Evolutionary conservation across 768 basidiomycete species (phyloP), one percentile per base, ranked within the genome.

Genomic region (Artomyces pyxidatus): DNA sequence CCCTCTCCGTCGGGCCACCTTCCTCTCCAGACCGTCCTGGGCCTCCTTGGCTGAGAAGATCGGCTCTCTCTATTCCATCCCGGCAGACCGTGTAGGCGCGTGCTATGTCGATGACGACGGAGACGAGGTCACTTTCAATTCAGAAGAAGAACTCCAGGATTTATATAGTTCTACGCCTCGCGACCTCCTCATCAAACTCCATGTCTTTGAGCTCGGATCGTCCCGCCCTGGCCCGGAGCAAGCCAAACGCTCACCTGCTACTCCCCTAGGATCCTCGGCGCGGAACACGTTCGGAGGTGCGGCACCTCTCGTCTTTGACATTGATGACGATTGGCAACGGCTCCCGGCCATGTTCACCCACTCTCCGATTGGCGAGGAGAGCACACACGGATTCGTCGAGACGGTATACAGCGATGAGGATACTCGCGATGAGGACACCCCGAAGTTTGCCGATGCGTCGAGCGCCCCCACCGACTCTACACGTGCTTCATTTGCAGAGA

Each of bases 141-240:
- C 87, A 3, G 72, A 87, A 47, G 81, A 81, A 28, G 88, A 91
- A 63, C 75, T 90, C n/a, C 73, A 75, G 47, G 86, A 89, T 50
- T 86, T 75, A 61, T 88, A 84, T 60, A 58, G 61, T 25, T 67
- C 50, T 48, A 64, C 54, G 53, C 30, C 51, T 17, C 51, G 19
- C 49, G 29, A 58, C 38, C 61, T 68, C 19, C 50, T 65, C 22
- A 67, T 83, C 65, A 85, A 78, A 64, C 77, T 91, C 56, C 65
- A 64, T 17, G 79, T 90, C 19, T 71, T 76, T 58, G 81, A 89
- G 67, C 64, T 89, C 17, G 43, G 55, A 49, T 63, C 50, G 51
- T 54, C 47, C 54, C 65, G 50, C 64, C 71, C 47, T 56, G 65
- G 41, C 55, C 68, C 37, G 25, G 58, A 59, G 21, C 52, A 61